phyloP scores from a whole-genome alignment of 805 yeast species.

The Candida alai region DNA sequence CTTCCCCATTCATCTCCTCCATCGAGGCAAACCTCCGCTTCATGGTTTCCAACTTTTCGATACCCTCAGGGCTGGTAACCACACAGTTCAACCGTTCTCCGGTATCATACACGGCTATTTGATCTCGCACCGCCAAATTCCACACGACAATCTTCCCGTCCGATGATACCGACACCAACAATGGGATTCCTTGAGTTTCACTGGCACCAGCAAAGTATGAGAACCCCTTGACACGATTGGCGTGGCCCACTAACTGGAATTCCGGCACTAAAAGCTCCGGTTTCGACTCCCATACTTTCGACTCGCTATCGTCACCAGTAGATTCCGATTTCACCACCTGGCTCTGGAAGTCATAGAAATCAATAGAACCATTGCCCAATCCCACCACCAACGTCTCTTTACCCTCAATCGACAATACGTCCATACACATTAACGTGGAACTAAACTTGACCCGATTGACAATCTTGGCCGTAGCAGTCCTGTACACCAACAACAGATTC shows the following conservation, averaged over 20 bases:
- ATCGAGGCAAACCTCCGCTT: conserved; percentile 45
- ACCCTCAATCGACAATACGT: conserved; percentile 43
- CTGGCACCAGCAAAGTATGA: conserved; percentile 42
- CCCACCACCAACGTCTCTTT: conserved; percentile 63
- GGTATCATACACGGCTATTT: conserved; percentile 83
- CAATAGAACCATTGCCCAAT: conserved; percentile 65
- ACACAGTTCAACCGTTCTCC: conserved; percentile 92
- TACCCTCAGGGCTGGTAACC: conserved; percentile 65
- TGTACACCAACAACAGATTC: conserved; percentile 61
- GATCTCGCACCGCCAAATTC: conserved; percentile 63
- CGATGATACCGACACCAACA: conserved; percentile 78
- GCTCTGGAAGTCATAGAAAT: conserved; percentile 46
- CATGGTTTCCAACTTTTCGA: conserved; percentile 72
- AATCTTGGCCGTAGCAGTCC: conserved; percentile 59
- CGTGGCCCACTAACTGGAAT: conserved; percentile 72
- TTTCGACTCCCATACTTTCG: conserved; percentile 20
- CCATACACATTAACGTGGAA: conserved; percentile 65
- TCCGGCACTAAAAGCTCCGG: conserved; percentile 38
- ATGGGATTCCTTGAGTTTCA: conserved; percentile 35
- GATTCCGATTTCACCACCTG: conserved; percentile 15
- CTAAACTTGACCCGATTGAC: conserved; percentile 49
- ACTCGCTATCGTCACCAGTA: conserved; percentile 21
- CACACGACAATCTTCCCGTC: conserved; percentile 93
- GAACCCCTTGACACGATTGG: conserved; percentile 81
- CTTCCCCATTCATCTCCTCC: conserved; percentile 14